These are phyloP conservation scores for Ogataea glucozyma DNA, from an alignment of 805 yeast species.

Conservation along the genomic window DNA sequence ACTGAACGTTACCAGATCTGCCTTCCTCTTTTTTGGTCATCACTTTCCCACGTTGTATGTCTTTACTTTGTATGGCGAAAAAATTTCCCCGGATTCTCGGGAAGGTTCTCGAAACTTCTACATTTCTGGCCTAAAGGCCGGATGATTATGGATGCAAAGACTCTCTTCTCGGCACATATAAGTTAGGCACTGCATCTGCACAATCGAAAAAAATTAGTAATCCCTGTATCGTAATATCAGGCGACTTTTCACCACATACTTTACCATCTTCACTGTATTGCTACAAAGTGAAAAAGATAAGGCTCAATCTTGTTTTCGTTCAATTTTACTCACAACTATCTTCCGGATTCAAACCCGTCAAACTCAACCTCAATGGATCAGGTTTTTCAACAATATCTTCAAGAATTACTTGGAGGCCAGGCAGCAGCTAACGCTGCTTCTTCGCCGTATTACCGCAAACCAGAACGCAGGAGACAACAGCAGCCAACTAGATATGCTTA, in stretches of 20 bases:
- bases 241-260: not conserved
- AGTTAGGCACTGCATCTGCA: too few species aligned
- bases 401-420: conserved; percentile 20
- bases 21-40: not conserved
- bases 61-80: not conserved
- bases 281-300: too few species aligned
- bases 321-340: too few species aligned
- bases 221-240: too few species aligned
- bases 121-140: not conserved
- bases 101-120: conserved; percentile 2
- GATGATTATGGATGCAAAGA: not conserved
- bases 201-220: too few species aligned
- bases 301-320: too few species aligned
- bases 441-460: conserved; percentile 5
- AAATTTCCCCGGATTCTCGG: conserved; percentile 1
- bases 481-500: not conserved
- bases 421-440: not conserved
- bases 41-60: not conserved
- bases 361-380: conserved; percentile 22
- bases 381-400: conserved; percentile 20
- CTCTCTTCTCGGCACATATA: too few species aligned
- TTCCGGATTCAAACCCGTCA: not conserved
- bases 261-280: not conserved
- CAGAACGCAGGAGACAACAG: conserved; percentile 12
- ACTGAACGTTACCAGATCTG: too few species aligned